phyloP scores from a whole-genome alignment of 768 basidiomycete species.

The Mrakia gelida region DNA sequence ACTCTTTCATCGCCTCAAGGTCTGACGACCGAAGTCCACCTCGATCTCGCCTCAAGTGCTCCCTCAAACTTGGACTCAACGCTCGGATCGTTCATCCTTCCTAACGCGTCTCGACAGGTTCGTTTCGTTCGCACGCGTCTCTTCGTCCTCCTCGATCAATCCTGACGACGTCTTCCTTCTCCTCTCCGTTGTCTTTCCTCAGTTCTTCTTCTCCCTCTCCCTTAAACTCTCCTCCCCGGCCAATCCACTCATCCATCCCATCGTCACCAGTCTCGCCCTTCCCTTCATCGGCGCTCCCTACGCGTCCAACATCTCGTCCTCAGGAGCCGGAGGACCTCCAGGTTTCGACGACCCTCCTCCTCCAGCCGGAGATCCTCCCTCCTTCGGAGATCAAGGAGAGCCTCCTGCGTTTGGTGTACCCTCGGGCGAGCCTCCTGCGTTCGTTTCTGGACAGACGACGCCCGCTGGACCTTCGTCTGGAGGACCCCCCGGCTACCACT shows the following conservation, averaged over 20 bases:
- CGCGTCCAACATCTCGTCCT: not conserved
- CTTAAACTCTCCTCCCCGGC: not conserved
- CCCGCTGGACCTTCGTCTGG: too few species aligned
- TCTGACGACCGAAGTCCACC: conserved; percentile 6
- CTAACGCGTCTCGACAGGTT: conserved; percentile 4
- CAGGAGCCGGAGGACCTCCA: not conserved
- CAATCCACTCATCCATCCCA: not conserved
- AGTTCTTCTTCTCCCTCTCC: conserved; percentile 15
- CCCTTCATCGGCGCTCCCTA: conserved; percentile 12
- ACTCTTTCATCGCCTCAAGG: conserved; percentile 8
- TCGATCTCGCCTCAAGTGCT: conserved; percentile 8
- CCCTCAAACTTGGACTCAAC: not conserved
- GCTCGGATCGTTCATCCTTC: not conserved
- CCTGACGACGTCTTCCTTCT: not conserved
- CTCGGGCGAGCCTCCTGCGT: not conserved
- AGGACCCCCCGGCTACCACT: too few species aligned
- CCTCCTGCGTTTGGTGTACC: not conserved
- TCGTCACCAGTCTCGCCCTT: conserved; percentile 2
- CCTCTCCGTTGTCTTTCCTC: not conserved
- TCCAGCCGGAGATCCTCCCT: conserved; percentile 9
- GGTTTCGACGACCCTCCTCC: conserved; percentile 4
- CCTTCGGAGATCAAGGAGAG: not conserved
- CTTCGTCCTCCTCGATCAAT: not conserved
- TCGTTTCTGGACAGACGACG: too few species aligned
- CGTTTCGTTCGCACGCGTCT: not conserved